These are phyloP conservation scores for Lipomyces lipofer DNA, from an alignment of 805 yeast species.

Conservation along the genomic window DNA sequence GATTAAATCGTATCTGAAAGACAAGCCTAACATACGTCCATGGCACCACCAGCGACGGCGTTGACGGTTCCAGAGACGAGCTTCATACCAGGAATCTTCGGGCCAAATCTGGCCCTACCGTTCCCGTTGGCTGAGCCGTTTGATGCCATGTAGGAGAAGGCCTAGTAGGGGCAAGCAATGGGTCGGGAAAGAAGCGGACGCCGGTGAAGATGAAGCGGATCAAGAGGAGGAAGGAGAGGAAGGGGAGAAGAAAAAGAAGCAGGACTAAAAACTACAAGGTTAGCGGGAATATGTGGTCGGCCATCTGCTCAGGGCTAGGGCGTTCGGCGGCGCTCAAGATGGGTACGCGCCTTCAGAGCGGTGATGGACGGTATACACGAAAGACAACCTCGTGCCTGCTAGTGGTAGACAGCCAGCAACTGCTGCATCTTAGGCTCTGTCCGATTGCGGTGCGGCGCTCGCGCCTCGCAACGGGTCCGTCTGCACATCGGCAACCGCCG, in stretches of 20 bases:
- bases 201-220: neutral
- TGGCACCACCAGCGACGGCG: conserved; percentile 12
- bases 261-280: neutral
- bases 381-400: too few relatives aligned
- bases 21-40: conserved; percentile 4
- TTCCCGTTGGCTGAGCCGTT: conserved; percentile 6
- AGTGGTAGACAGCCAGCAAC: too few relatives aligned
- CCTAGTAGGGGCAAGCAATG: neutral
- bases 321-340: too few relatives aligned
- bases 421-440: too few relatives aligned
- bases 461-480: too few relatives aligned
- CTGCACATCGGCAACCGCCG: too few relatives aligned
- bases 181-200: neutral
- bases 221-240: conserved; percentile 1
- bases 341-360: too few relatives aligned
- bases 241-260: neutral
- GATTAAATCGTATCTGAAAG: neutral
- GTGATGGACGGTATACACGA: too few relatives aligned
- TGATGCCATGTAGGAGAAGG: conserved; percentile 2
- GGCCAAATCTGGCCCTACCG: conserved; percentile 11
- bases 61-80: conserved; percentile 22
- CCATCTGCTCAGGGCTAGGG: too few relatives aligned
- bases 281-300: neutral
- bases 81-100: conserved; percentile 11
- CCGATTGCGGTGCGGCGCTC: too few relatives aligned